phyloP scores from a whole-genome alignment of 2,329 filamentous ascomycete species.

The Zymoseptoria ardabiliae region DNA sequence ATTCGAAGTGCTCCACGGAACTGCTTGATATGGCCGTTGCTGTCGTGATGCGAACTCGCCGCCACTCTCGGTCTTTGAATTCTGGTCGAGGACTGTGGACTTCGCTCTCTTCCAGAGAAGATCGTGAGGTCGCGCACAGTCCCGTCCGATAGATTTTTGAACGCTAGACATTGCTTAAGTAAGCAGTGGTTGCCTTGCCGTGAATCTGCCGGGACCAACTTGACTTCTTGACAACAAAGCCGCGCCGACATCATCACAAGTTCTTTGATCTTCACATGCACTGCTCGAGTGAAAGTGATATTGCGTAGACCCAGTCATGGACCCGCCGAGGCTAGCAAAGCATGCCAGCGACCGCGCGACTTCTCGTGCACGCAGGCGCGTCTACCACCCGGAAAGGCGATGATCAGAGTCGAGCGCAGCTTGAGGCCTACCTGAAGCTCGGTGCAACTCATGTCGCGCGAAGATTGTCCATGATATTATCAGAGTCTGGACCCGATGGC shows the following conservation, averaged over 20 bases:
- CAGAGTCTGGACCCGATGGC: background rate
- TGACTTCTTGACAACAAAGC: background rate
- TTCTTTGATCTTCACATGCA: background rate
- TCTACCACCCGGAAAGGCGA: conserved; percentile 36
- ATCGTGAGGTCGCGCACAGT: no score
- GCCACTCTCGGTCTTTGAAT: no score
- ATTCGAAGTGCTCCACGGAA: no score
- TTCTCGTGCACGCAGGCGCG: conserved; percentile 42
- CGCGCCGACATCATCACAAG: background rate
- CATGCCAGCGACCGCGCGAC: conserved; percentile 2
- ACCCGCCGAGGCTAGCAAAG: background rate
- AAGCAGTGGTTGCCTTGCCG: background rate
- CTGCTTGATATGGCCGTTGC: no score
- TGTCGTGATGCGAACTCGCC: no score
- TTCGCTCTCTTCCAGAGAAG: no score
- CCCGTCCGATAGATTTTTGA: no score
- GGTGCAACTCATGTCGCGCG: background rate
- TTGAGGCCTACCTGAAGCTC: conserved; percentile 31
- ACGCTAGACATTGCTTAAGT: background rate
- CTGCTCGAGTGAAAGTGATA: background rate
- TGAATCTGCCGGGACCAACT: background rate
- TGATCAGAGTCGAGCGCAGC: conserved; percentile 34
- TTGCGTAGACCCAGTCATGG: background rate
- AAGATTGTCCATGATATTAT: background rate
- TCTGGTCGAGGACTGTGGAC: no score